These are phyloP conservation scores for Citrullus mucosospermus DNA, from an alignment of 306 rosid genomes.

Conservation along the genomic window DNA sequence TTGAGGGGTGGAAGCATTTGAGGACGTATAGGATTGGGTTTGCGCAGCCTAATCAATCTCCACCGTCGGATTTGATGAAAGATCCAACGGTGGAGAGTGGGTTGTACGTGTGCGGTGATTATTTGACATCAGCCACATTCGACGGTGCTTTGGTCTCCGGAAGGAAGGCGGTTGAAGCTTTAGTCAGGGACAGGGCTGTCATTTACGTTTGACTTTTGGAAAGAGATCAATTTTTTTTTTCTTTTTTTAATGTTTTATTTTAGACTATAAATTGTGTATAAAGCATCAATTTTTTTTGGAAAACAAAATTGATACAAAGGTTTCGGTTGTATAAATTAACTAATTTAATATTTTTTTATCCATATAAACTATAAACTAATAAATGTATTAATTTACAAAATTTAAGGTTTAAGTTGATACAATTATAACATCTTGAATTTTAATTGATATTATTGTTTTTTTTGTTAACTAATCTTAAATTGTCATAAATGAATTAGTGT, in stretches of 20 bases:
- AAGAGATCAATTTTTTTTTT: not conserved
- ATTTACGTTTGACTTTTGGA: not conserved
- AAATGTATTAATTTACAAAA: too few species aligned
- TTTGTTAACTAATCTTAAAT: too few species aligned
- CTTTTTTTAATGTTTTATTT: not conserved
- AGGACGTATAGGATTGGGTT: slow-evolving; percentile 55
- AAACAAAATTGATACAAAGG: too few species aligned
- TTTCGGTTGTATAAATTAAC: too few species aligned
- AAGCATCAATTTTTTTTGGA: too few species aligned
- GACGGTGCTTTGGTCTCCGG: slow-evolving; percentile 91
- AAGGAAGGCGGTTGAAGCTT: slow-evolving; percentile 63
- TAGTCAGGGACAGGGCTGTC: slow-evolving; percentile 33
- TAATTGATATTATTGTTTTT: too few species aligned
- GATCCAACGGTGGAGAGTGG: slow-evolving; percentile 41
- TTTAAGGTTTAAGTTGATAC: too few species aligned
- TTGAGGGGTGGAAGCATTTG: slow-evolving; percentile 48
- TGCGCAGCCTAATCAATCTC: slow-evolving; percentile 81
- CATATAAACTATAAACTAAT: too few species aligned
- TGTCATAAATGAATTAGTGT: too few species aligned
- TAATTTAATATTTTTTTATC: too few species aligned
- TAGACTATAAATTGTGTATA: too few species aligned
- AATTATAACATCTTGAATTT: too few species aligned
- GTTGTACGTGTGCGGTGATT: slow-evolving; percentile 65
- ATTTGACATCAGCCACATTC: slow-evolving; percentile 64
- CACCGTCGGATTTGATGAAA: slow-evolving; percentile 45